These are phyloP conservation scores for Lupinus albus DNA, from an alignment of 306 rosid genomes.

Conservation along the genomic window DNA sequence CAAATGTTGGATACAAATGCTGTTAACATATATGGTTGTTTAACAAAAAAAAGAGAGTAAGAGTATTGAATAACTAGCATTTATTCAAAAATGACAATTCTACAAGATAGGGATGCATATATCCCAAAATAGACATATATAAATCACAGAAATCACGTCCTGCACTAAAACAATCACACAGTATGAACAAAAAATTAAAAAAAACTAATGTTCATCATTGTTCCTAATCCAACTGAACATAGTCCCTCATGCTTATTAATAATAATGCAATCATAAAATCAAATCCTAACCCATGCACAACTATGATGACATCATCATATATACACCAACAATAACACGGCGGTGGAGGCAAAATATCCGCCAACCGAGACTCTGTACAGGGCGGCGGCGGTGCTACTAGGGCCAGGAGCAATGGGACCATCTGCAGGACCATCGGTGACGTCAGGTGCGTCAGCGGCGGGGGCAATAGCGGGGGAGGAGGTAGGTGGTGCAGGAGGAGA, in stretches of 20 bases:
- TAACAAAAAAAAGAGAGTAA: too few relatives aligned
- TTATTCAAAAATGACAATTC: too few relatives aligned
- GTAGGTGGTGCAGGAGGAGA: conserved; percentile 52
- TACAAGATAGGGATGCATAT: too few relatives aligned
- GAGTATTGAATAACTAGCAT: too few relatives aligned
- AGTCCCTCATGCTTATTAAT: not conserved
- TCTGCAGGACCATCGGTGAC: not conserved
- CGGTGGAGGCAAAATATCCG: conserved; percentile 54
- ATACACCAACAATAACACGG: conserved; percentile 56
- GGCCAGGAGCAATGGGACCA: not conserved
- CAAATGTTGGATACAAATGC: too few relatives aligned
- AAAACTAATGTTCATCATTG: not conserved
- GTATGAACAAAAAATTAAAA: not conserved
- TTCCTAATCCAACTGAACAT: not conserved
- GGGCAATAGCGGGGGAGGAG: conserved; percentile 2
- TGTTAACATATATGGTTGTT: too few relatives aligned
- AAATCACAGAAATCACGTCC: too few relatives aligned
- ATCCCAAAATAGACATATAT: too few relatives aligned
- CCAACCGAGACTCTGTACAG: conserved; percentile 40
- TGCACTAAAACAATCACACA: too few relatives aligned
- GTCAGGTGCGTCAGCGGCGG: conserved; percentile 10
- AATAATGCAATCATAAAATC: not conserved
- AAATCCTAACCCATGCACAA: conserved; percentile 45
- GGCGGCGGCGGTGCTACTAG: conserved; percentile 38
- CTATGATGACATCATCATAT: conserved; percentile 38